Evolutionary conservation across 768 basidiomycete genomes (phyloP).

Genomic region (Tylopilus vinaceipallidus): DNA sequence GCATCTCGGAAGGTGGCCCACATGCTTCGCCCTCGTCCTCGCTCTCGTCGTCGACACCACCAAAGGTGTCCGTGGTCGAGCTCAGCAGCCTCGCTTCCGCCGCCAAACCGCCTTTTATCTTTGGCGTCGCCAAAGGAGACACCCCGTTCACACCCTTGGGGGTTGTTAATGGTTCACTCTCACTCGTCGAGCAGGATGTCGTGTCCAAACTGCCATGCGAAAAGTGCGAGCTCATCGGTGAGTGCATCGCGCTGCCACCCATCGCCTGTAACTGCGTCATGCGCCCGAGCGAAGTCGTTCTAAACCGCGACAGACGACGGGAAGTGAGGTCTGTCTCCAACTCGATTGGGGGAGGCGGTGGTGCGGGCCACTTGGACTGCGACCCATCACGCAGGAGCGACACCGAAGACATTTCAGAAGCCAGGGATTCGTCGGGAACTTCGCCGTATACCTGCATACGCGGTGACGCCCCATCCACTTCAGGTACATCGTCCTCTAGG

Average conservation of each 20-base stretch:
- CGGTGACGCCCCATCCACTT: slow-evolving; percentile 1
- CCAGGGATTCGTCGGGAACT: slow-evolving; percentile 11
- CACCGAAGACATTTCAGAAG: slow-evolving; percentile 13
- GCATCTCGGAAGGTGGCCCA: background rate
- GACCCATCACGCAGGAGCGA: slow-evolving; percentile 18
- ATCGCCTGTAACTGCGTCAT: slow-evolving; percentile 24
- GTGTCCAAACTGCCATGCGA: slow-evolving; percentile 35
- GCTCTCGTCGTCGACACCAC: slow-evolving; percentile 24
- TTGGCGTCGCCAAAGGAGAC: background rate
- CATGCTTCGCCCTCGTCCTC: slow-evolving; percentile 6
- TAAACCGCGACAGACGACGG: slow-evolving; percentile 27
- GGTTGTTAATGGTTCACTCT: slow-evolving; percentile 17
- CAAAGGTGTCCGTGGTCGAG: slow-evolving; percentile 40
- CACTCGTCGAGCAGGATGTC: slow-evolving; percentile 32
- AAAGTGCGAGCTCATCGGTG: slow-evolving; percentile 50
- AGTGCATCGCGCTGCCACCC: slow-evolving; percentile 27
- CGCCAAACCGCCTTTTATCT: slow-evolving; percentile 17
- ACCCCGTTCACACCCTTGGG: slow-evolving; percentile 17
- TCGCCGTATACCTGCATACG: slow-evolving; percentile 11
- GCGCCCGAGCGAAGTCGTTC: slow-evolving; percentile 29
- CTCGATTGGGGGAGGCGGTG: slow-evolving; percentile 30
- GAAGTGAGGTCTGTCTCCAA: slow-evolving; percentile 24
- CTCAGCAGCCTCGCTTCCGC: slow-evolving; percentile 27
- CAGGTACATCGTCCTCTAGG: background rate
- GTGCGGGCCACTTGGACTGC: slow-evolving; percentile 31